Evolutionary conservation across 768 basidiomycete genomes (phyloP), one percentile per base, ranked within the genome.

Genomic region (Glaciozyma martinii): DNA sequence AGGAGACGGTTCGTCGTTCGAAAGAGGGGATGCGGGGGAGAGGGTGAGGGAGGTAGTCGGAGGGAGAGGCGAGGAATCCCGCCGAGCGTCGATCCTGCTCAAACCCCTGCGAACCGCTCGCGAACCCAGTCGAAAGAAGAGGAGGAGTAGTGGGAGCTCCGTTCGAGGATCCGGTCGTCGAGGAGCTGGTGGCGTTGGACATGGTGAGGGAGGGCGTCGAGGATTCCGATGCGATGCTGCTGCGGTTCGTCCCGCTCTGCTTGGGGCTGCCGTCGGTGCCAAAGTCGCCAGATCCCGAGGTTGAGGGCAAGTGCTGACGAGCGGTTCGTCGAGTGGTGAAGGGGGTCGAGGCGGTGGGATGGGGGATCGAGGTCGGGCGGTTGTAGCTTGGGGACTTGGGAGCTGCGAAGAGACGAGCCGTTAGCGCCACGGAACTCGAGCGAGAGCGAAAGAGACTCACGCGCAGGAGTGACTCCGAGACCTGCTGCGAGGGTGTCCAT

Each of bases 401-500:
- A 12, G 42, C 13, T 42, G 57, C 57, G 27, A 43, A 19, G n/a
- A 43, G 56, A 16, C 23, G n/a, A 42, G 21, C n/a, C 29, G 16
- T 3, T 23, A 47, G 27, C 30, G 33, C 58, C 33, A 29, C 21
- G 16, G 9, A 32, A n/a, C 4, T n/a, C 9, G 12, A 37, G 8
- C 19, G 3, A 1, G 23, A 29, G 42, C 18, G 16, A 12, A 40
- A n/a, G 40, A 13, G 8, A 63, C 64, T 32, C 18, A 66, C 68
- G 65, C 55, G 65, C 50, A 8, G 47, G 18, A 18, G 43, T 33
- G 43, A 70, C 46, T 0, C 65, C 65, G 15, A 70, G 58, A 3
- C 68, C 68, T 19, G 57, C 44, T 0, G 68, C 68, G 27, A 70
- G 61, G 16, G 57, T 70, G 10, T 66, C 62, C 65, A 70, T 66